Base-by-base conservation (phyloP, 495 filamentous ascomycete genomes). In the Xylaria longipes region DNA sequence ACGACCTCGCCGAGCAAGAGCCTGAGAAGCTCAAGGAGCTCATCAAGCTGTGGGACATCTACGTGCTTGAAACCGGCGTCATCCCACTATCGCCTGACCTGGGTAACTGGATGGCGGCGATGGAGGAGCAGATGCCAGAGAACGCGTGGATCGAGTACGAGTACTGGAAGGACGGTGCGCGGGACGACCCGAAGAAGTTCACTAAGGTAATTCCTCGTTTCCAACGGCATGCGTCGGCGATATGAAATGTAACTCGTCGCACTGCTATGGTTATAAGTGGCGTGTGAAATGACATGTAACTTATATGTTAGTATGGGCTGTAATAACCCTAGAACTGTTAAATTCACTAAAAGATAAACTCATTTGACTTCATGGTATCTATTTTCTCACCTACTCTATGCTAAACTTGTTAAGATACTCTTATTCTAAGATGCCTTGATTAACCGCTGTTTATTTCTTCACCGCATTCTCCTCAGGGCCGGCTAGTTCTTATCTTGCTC, bases 61-160 rank as follows among this genome's bases (percentile, higher is more conserved):
- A 84, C 37, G 88, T 90, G 20, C 71, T 90, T 15, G 89, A 91
- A 78, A 89, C 87, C 0, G 89, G 89, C 4, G 87, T 90, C 14
- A 72, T 79, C 27, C 77, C 77, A 48, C 75, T 79, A 3, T 79
- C 77, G n/a, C 77, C 77, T 1, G 77, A 75, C 29, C 56, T 78
- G 35, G 84, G 84, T 4, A 75, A 81, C 45, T 86, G 80, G 80
- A 78, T 90, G 27, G 87, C 86, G 63, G 88, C 87, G 3, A 89
- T 85, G 68, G 89, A 91, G 80, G 87, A 85, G 56, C 89, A 91
- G 83, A 91, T 91, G 89, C 84, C 84, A 1, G 89, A 91, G 76
- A 87, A 89, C 79, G 87, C 84, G 6, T 91, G 89, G 89, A 91
- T 91, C 82, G 88, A 90, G 82, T 91, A 88, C 78, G 88, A 90